Conservation (phyloP, 2,329 filamentous ascomycete species). For the Cryphonectria naterciae region DNA sequence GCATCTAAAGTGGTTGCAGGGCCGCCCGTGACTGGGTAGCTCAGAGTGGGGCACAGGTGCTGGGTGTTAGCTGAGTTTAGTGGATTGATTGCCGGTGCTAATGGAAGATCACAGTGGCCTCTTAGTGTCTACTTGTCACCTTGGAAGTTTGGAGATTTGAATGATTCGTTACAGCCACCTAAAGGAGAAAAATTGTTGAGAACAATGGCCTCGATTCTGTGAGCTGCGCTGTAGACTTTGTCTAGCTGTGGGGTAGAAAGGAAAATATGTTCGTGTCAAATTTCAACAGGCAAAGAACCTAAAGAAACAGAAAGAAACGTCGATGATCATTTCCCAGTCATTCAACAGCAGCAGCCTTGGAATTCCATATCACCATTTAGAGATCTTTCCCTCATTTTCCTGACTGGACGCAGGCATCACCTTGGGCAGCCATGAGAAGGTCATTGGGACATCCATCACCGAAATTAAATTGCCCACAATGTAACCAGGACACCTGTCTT, state of each 20-base stretch:
- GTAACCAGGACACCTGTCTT: conserved; percentile 8
- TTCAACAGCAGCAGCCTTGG: neutral
- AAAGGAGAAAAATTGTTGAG: neutral
- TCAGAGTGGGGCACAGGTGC: conserved; percentile 12
- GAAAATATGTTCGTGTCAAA: neutral
- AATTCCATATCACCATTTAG: neutral
- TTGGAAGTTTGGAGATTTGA: neutral
- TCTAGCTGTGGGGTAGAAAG: neutral
- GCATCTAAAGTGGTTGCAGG: conserved; percentile 18
- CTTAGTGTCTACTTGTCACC: neutral
- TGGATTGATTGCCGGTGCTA: neutral
- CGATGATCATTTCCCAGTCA: neutral
- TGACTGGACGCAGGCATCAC: neutral
- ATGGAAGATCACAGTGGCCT: neutral
- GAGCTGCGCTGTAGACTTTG: neutral
- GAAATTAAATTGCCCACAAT: neutral
- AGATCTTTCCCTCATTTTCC: neutral
- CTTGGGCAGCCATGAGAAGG: neutral
- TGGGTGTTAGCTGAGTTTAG: conserved; percentile 11
- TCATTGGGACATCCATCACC: neutral
- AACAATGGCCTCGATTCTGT: neutral
- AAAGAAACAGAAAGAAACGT: neutral
- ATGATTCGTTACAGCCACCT: neutral
- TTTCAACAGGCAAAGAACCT: neutral
- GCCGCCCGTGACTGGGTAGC: conserved; percentile 9